Base-by-base conservation (phyloP, 2,329 filamentous ascomycete species). In the Aschersonia sp. region DNA sequence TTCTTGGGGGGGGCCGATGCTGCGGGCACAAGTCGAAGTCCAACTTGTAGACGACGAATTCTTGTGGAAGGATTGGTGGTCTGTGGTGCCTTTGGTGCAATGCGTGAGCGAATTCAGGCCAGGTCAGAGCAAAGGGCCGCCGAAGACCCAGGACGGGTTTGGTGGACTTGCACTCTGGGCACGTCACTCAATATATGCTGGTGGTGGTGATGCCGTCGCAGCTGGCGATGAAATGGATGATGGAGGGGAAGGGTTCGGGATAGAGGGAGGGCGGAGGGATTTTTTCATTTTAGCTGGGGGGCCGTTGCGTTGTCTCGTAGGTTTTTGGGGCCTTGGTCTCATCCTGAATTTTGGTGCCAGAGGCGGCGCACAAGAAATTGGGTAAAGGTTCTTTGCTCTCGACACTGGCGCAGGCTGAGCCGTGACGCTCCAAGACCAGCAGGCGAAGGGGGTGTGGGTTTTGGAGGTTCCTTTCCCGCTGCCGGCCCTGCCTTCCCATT, bases 281-380 rank as follows among this genome's bases (percentile, higher is more conserved):
- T 58, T 22, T 58, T 59, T 56, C 54, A 56, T 58, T 55, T 59
- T 54, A 54, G 56, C 53, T 55, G 55, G 59, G 57, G 58, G 54
- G 52, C 35, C 46, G 51, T 50, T 55, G 53, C 50, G 55, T 54
- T 64, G 60, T 64, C 62, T 64, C 58, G 61, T 58, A 58, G 55
- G 56, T 41, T 62, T 62, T 60, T 61, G 58, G 59, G 59, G 60
- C 52, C 56, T 61, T 64, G 59, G 62, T 64, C 59, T 64, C 59
- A 64, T 65, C 62, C 61, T 62, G 59, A 53, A 60, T 62, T 64
- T 62, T 61, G 60, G 62, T 60, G 61, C 60, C 58, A 57, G 58
- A 60, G 62, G 62, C 62, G 60, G 62, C 62, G 59, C 62, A 64
- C 60, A 61, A 56, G 55, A 61, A 56, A 59, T 50, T 59, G 59